These are phyloP conservation scores for Chalciporus sphaerocephalus DNA, from an alignment of 768 basidiomycete genomes.

Conservation along the genomic window DNA sequence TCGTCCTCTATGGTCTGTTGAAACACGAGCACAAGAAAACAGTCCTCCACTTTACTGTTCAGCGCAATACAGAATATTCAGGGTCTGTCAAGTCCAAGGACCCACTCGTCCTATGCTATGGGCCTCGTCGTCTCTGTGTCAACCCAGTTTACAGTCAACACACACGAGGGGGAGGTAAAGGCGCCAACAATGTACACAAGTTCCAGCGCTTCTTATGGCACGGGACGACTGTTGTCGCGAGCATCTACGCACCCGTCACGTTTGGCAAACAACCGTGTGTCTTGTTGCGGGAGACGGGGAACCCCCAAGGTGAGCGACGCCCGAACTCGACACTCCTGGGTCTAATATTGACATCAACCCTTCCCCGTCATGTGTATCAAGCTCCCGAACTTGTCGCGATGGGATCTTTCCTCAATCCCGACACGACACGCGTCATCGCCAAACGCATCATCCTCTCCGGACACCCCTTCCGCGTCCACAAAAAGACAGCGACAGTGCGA, in stretches of 20 bases:
- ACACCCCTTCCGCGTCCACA: conserved; percentile 95
- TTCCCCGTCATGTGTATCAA: too few species aligned
- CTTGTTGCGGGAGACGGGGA: conserved; percentile 65
- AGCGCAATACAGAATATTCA: conserved; percentile 91
- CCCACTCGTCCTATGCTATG: conserved; percentile 82
- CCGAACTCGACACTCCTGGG: too few species aligned
- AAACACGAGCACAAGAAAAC: conserved; percentile 97
- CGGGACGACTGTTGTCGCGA: conserved; percentile 77
- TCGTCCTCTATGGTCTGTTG: conserved; percentile 75
- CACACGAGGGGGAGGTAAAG: conserved; percentile 82
- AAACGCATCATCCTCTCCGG: conserved; percentile 96
- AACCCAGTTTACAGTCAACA: conserved; percentile 93
- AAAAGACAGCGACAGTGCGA: conserved; percentile 92
- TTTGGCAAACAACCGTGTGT: conserved; percentile 79
- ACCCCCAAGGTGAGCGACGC: conserved; percentile 55
- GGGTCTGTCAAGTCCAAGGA: conserved; percentile 93
- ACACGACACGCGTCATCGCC: conserved; percentile 86
- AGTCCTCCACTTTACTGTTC: conserved; percentile 87
- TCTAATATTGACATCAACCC: too few species aligned
- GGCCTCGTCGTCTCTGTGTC: conserved; percentile 77
- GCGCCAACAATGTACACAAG: conserved; percentile 96
- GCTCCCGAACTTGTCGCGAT: conserved; percentile 83
- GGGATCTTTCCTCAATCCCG: conserved; percentile 83
- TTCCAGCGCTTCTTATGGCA: conserved; percentile 88
- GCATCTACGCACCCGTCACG: conserved; percentile 81